Base-by-base conservation (phyloP, 2,329 filamentous ascomycete species). In the Graphilbum fragrans region DNA sequence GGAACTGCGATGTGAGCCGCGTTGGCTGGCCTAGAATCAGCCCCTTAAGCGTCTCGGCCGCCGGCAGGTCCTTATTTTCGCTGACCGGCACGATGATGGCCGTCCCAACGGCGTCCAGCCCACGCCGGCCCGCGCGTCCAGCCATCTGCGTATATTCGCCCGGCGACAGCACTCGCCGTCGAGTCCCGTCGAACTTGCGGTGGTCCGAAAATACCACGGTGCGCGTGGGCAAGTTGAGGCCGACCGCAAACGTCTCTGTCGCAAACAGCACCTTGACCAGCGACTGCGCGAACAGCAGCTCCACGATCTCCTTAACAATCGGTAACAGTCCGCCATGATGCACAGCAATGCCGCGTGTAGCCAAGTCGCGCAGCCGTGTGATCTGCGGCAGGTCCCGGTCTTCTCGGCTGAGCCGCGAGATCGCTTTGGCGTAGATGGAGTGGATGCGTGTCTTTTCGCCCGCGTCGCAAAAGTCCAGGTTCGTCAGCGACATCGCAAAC, bases 91-190 rank as follows among this genome's bases (percentile, higher is more conserved):
- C 88, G 44, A 98, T 88, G 50, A 98, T 94, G 51, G 96, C 90
- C 7, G 84, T 92, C 3, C 92, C 92, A 19, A 95, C 87, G 5
- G 82, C 80, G 57, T 98, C 92, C 14, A 96, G 73, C 52, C 92
- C 92, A 70, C 92, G 79, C 53, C 92, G 81, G 38, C 92, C 92
- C 40, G 92, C 92, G 64, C 92, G 77, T 27, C 92, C 92, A 20
- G 92, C 90, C 92, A 98, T 98, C 54, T 98, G 92, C 2, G 92
- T 98, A 57, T 98, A 98, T 58, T 98, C 92, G 16, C 92, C 92
- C 0, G 92, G 88, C 0, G 94, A 69, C 0, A 98, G 69, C 55
- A 95, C 92, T 49, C 92, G 74, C 65, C 96, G 96, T 4, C 77
- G 77, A 51, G 92, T 84, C 6, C 92, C 92, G 55, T 98, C 92